Base-by-base conservation (phyloP, 371 early-diverging fungal genomes). In the Circinella umbellata region DNA sequence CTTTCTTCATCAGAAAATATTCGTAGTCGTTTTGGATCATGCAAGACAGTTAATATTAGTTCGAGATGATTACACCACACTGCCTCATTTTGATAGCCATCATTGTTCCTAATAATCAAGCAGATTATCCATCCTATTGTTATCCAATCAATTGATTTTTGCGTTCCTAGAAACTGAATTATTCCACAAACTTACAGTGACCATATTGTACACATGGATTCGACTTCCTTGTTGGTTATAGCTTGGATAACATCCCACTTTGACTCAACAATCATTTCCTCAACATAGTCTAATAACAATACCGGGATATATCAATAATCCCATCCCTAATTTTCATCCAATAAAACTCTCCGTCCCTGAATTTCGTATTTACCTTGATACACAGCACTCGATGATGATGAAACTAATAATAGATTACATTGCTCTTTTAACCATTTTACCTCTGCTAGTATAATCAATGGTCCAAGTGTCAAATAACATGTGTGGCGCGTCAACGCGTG, bases 401-500 rank as follows among this genome's bases (percentile, higher is more conserved):
- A 13, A 15, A 5, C 8, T 51, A 51, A 17, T n/a, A 51, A 51
- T 14, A 13, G 2, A 13, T 51, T 5, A 51, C 51, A 51, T 57
- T 57, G 57, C 18, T 57, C 57, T 27, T 14, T 15, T n/a, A 57
- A n/a, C 57, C 57, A 57, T 11, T 27, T 20, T 27, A 57, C 0
- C 27, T 57, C 57, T 20, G 35, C 57, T 34, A 20, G 13, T 13
- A 34, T n/a, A 27, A 57, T 14, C 57, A 57, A 18, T 11, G 35
- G 18, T 18, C 57, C 57, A 14, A 57, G 57, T n/a, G 35, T 34
- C 5, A 57, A 34, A 34, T 42, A 42, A 42, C 27, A 27, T 27
- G 57, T 57, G 57, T 57, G n/a, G 57, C 57, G 57, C 3, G 57
- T 34, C 57, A 57, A 57, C 34, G 57, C 57, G 27, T 57, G 57